phyloP scores from a whole-genome alignment of 306 rosid genomes.

The Trifolium repens region DNA sequence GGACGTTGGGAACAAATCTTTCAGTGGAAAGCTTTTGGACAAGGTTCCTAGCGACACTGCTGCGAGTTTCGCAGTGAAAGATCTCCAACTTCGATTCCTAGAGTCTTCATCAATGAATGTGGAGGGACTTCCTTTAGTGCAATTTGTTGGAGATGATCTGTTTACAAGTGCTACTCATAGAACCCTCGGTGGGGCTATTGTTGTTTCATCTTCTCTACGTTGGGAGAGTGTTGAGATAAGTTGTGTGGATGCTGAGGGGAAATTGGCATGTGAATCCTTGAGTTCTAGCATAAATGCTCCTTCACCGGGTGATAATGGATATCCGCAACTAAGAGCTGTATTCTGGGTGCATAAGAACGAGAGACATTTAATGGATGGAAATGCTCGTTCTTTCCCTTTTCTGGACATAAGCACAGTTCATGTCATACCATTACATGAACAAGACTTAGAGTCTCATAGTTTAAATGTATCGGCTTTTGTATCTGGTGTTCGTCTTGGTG shows the following conservation, averaged over 20 bases:
- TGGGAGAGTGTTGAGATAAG: constrained; percentile 82
- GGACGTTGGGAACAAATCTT: constrained; percentile 44
- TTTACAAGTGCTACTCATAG: constrained; percentile 74
- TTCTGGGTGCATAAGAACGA: constrained; percentile 78
- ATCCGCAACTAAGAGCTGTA: constrained; percentile 78
- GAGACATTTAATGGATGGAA: constrained; percentile 49
- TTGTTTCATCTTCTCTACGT: constrained; percentile 72
- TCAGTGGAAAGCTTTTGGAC: constrained; percentile 67
- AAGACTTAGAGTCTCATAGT: constrained; percentile 75
- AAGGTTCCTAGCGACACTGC: constrained; percentile 95
- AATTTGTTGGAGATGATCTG: constrained; percentile 75
- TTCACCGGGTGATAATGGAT: constrained; percentile 58
- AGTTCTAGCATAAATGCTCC: constrained; percentile 54
- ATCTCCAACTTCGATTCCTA: constrained; percentile 79
- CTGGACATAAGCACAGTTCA: constrained; percentile 69
- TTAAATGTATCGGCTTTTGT: constrained; percentile 82
- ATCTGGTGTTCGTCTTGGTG: constrained; percentile 89
- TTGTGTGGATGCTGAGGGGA: constrained; percentile 80
- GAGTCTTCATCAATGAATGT: constrained; percentile 74
- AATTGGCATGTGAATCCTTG: constrained; percentile 51
- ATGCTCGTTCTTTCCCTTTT: constrained; percentile 63
- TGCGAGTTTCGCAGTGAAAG: constrained; percentile 67
- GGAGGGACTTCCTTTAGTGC: constrained; percentile 85
- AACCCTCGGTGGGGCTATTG: constrained; percentile 94
- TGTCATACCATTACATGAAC: constrained; percentile 76